Percentiles rank a stretch among this genome's conserved stretches.
Conservation (phyloP, 306 rosid genomes). For the Trichosanthes cucumerina region DNA sequence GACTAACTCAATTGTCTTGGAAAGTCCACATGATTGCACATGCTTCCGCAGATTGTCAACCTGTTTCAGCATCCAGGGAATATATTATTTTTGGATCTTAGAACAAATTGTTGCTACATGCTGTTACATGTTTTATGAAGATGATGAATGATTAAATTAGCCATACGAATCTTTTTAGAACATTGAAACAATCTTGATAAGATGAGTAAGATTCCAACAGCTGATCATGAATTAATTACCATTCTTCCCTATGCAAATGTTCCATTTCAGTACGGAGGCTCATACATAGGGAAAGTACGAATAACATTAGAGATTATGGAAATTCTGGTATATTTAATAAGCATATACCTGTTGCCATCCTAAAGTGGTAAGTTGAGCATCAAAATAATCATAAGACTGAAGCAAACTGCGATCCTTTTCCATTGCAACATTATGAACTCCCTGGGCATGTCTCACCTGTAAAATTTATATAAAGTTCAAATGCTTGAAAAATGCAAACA, state of each 20-base stretch:
- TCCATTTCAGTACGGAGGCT: background rate
- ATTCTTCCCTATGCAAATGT: background rate
- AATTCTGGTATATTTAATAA: background rate
- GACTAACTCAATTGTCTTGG: slow-evolving; percentile 62
- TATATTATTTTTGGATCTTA: background rate
- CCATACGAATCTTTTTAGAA: background rate
- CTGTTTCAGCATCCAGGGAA: slow-evolving; percentile 24
- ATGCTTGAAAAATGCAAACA: background rate
- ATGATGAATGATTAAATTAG: background rate
- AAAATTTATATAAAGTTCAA: background rate
- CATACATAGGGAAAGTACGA: background rate
- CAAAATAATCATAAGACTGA: slow-evolving; percentile 63
- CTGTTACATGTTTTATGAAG: background rate
- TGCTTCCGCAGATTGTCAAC: slow-evolving; percentile 73
- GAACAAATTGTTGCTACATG: background rate
- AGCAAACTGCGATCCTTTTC: slow-evolving; percentile 48
- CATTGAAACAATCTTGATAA: background rate
- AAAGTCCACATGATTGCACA: slow-evolving; percentile 56
- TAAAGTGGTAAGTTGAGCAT: slow-evolving; percentile 72
- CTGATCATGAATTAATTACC: background rate
- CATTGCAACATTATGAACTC: slow-evolving; percentile 75
- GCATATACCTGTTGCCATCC: slow-evolving; percentile 87
- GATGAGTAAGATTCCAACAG: background rate
- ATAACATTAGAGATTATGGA: background rate
- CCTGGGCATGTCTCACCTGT: slow-evolving; percentile 96